phyloP scores from a whole-genome alignment of 768 basidiomycete genomes.

The Termitomyces sp. region DNA sequence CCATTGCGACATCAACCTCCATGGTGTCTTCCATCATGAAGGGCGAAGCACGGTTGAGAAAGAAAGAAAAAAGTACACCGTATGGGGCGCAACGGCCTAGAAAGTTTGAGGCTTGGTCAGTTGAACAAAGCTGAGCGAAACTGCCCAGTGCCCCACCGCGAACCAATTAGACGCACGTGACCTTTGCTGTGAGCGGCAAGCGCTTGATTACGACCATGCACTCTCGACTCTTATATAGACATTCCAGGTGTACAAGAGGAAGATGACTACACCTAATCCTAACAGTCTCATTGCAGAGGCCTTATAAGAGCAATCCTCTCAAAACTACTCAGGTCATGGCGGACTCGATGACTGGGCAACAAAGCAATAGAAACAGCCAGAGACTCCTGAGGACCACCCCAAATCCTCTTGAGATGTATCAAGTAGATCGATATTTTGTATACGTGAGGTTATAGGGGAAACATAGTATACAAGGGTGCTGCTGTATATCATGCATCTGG shows the following conservation, averaged over 20 bases:
- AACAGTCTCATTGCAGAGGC: neutral
- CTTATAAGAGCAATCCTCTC: neutral
- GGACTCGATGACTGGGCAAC: neutral
- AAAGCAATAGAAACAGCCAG: neutral
- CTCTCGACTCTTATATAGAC: neutral
- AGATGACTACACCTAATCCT: neutral
- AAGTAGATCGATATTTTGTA: neutral
- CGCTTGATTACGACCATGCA: no score
- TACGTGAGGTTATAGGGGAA: neutral
- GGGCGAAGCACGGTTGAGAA: neutral
- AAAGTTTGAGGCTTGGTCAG: neutral
- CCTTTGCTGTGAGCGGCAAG: neutral
- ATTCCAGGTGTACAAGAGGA: neutral
- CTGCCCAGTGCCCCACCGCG: neutral
- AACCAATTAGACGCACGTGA: constrained; percentile 15
- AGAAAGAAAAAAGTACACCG: neutral
- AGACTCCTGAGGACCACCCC: neutral
- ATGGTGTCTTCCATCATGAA: constrained; percentile 35
- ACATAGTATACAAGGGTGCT: neutral
- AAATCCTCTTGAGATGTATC: neutral
- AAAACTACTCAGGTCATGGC: no score
- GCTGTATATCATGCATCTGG: constrained; percentile 2
- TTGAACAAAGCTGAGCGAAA: neutral
- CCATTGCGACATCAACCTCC: constrained; percentile 36
- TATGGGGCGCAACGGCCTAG: neutral